phyloP scores from a whole-genome alignment of 2,329 filamentous ascomycete genomes.

The Tolypocladium amazonense region DNA sequence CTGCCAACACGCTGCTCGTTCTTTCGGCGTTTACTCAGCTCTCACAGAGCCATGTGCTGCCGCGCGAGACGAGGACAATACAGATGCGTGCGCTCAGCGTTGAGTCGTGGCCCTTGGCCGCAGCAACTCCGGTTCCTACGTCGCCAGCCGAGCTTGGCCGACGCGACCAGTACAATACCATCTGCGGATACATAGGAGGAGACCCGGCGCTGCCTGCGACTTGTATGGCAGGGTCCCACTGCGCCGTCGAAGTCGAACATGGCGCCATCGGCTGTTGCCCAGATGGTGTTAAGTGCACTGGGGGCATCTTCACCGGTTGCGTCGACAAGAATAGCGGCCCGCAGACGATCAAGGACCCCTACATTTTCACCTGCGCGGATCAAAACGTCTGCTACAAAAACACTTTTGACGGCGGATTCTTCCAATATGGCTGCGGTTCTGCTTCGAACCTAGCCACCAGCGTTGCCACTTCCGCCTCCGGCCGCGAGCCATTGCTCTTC shows the following conservation, averaged over 20 bases:
- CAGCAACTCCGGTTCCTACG: conserved; percentile 28
- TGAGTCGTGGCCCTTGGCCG: conserved; percentile 22
- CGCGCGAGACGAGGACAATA: conserved; percentile 28
- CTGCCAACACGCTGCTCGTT: not conserved
- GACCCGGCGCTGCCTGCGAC: conserved; percentile 42
- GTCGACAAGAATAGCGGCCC: conserved; percentile 39
- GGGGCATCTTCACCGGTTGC: conserved; percentile 47
- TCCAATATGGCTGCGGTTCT: conserved; percentile 45
- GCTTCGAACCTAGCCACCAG: conserved; percentile 36
- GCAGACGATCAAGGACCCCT: conserved; percentile 42
- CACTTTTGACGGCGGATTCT: conserved; percentile 42
- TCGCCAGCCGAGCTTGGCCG: conserved; percentile 20
- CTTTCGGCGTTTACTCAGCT: conserved; percentile 14
- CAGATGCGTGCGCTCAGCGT: conserved; percentile 24
- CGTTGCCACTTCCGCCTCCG: conserved; percentile 35
- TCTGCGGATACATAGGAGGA: conserved; percentile 48
- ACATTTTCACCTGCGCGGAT: conserved; percentile 44
- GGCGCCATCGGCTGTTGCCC: conserved; percentile 47
- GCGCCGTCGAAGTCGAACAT: conserved; percentile 39
- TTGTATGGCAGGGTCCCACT: conserved; percentile 47
- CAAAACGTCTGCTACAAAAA: conserved; percentile 45
- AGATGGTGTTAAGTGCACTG: conserved; percentile 36
- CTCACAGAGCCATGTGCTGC: conserved; percentile 26
- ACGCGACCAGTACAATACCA: conserved; percentile 37
- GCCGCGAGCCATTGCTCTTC: conserved; percentile 22